Percentiles rank a stretch among this genome's conserved stretches.
Evolutionary conservation across 2,329 filamentous ascomycete genomes (phyloP).

Genomic region (Phaeoacremonium minimum): DNA sequence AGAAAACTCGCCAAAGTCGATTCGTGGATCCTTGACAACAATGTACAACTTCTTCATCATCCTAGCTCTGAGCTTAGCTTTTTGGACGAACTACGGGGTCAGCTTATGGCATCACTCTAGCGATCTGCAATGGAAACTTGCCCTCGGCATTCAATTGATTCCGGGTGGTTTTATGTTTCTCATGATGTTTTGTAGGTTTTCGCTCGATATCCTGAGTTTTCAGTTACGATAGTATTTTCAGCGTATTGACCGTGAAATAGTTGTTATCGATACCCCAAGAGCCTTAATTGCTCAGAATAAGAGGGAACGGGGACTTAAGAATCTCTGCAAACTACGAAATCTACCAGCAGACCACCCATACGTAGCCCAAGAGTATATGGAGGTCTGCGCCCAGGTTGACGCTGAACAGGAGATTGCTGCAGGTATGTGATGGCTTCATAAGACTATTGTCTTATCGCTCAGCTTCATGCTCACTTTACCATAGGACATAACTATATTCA

Average conservation of each 20-base stretch:
- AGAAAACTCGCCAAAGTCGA: constrained; percentile 32
- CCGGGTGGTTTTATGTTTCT: constrained; percentile 28
- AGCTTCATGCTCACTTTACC: too few species aligned
- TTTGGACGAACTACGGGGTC: constrained; percentile 19
- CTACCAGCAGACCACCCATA: constrained; percentile 31
- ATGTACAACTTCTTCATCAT: constrained; percentile 34
- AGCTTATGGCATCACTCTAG: constrained; percentile 9
- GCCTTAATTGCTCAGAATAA: constrained; percentile 29
- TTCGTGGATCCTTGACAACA: constrained; percentile 32
- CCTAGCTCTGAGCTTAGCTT: constrained; percentile 17
- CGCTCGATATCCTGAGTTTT: constrained; percentile 1
- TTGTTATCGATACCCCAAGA: constrained; percentile 27
- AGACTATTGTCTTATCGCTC: too few species aligned
- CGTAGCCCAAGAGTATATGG: constrained; percentile 29
- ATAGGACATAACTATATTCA: constrained; percentile 4
- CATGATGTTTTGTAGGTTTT: constrained; percentile 24
- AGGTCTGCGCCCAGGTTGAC: constrained; percentile 28
- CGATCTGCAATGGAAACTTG: constrained; percentile 27
- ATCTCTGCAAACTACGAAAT: constrained; percentile 30
- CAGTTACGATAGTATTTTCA: too few species aligned
- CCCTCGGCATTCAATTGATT: constrained; percentile 31
- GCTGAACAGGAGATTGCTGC: constrained; percentile 15
- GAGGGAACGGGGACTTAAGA: constrained; percentile 25
- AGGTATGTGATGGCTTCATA: too few species aligned
- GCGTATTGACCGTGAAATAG: constrained; percentile 4